A percentile compares a stretch with the other conserved stretches of the same genome.
Conservation (phyloP, 1,284 basidiomycete genomes). For the Irpex sp. region DNA sequence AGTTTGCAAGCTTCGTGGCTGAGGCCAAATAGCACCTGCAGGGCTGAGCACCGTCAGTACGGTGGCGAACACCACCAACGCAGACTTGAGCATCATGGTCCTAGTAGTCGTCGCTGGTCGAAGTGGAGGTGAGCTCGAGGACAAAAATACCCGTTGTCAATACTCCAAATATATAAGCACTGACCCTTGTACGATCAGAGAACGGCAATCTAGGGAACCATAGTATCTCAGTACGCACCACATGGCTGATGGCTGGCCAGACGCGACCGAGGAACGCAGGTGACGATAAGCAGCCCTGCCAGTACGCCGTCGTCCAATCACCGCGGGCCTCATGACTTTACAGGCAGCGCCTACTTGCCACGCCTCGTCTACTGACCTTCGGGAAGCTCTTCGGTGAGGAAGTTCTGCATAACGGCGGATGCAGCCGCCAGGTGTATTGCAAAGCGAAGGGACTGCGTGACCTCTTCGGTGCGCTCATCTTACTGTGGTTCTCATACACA, state of each 20-base stretch:
- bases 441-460: background rate
- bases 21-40: slow-evolving; percentile 53
- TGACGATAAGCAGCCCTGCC: background rate
- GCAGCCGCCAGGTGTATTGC: background rate
- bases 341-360: background rate
- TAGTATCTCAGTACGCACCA: background rate
- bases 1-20: slow-evolving; percentile 46
- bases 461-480: too few relatives aligned
- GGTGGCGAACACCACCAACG: slow-evolving; percentile 18
- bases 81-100: slow-evolving; percentile 20
- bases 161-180: background rate
- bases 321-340: background rate
- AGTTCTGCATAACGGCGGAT: background rate
- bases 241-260: slow-evolving; percentile 1
- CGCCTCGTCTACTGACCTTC: background rate
- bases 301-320: background rate
- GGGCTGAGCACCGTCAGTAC: slow-evolving; percentile 22
- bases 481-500: background rate
- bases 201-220: slow-evolving; percentile 3
- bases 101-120: slow-evolving; percentile 5
- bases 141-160: background rate
- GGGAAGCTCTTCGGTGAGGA: background rate
- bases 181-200: background rate
- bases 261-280: background rate
- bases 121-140: background rate